phyloP scores from a whole-genome alignment of 2,329 filamentous ascomycete species.

The Xylaria sp. region DNA sequence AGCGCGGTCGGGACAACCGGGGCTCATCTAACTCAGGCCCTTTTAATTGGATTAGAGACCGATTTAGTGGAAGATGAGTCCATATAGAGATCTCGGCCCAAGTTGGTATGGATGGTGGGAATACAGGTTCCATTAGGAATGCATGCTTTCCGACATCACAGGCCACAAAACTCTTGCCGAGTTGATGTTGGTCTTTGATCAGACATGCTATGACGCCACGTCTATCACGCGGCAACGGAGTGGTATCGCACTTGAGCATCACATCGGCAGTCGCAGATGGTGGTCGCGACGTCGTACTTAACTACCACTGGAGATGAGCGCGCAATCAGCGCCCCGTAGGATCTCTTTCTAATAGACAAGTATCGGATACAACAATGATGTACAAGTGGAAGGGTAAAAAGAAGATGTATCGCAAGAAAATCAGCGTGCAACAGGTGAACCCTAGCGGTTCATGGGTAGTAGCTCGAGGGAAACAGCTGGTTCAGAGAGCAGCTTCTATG shows the following conservation, averaged over 20 bases:
- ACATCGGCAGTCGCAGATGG: not conserved
- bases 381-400: not conserved
- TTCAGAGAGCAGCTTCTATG: not conserved
- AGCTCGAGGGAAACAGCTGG: not conserved
- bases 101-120: not conserved
- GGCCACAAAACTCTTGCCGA: not conserved
- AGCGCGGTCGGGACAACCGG: conserved; percentile 41
- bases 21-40: conserved; percentile 47
- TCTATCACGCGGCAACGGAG: not conserved
- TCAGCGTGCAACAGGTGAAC: not conserved
- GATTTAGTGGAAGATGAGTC: conserved; percentile 43
- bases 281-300: not conserved
- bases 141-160: not conserved
- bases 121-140: not conserved
- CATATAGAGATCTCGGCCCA: not conserved
- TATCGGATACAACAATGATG: conserved; percentile 1
- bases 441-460: not conserved
- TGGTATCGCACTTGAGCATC: not conserved
- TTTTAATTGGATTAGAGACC: conserved; percentile 52
- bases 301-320: not conserved
- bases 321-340: not conserved
- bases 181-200: not conserved
- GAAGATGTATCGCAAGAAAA: not conserved
- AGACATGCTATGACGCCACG: not conserved
- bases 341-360: conserved; percentile 17